Percentiles rank a stretch among this genome's conserved stretches.
Conservation (phyloP, 75 land plant species). For the Pinus albicaulis region DNA sequence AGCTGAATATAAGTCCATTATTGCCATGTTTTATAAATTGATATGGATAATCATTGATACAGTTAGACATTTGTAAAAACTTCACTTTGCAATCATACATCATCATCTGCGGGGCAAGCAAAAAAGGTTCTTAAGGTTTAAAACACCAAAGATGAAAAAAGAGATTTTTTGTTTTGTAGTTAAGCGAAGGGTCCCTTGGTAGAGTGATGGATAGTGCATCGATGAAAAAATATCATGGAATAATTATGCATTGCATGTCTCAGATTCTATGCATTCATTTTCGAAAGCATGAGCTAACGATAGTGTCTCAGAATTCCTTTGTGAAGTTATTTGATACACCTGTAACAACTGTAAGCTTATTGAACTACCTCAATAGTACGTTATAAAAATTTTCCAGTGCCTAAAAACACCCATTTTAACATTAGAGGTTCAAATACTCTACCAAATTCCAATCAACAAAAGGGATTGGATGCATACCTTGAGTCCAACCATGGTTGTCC, state of each 20-base stretch:
- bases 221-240: background rate
- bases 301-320: background rate
- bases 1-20: background rate
- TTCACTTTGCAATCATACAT: too few relatives aligned
- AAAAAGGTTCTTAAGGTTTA: background rate
- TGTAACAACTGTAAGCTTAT: background rate
- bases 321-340: background rate
- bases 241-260: background rate
- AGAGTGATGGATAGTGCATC: background rate
- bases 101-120: too few relatives aligned
- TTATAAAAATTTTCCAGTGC: background rate
- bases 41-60: too few relatives aligned
- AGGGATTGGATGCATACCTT: constrained; percentile 32
- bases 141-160: too few relatives aligned
- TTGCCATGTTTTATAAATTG: too few relatives aligned
- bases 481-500: constrained; percentile 90
- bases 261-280: background rate
- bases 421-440: background rate
- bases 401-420: background rate
- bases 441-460: background rate
- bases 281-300: background rate
- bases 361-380: background rate
- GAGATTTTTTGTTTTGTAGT: background rate
- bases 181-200: background rate
- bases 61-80: too few relatives aligned